Percentiles rank a stretch among this genome's conserved stretches.
Evolutionary conservation across 495 filamentous ascomycete species (phyloP).

Genomic region (Xylaria grammica): DNA sequence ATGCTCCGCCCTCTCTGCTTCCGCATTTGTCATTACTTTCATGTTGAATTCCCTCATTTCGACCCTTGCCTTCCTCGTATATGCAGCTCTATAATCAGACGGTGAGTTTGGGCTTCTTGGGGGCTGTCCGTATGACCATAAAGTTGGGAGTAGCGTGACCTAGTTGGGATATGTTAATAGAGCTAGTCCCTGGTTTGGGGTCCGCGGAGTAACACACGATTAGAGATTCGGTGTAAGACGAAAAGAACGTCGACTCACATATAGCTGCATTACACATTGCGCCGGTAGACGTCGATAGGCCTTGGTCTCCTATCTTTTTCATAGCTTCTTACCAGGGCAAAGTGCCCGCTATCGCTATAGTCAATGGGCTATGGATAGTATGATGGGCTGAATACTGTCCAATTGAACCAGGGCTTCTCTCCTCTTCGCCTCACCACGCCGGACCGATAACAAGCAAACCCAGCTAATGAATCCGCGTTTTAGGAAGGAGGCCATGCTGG

Average conservation of each 20-base stretch:
- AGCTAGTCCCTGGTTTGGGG: slow-evolving; percentile 12
- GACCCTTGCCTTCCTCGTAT: slow-evolving; percentile 4
- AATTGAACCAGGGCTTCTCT: no score
- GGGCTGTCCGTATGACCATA: not conserved
- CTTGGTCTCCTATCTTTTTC: not conserved
- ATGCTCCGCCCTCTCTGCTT: not conserved
- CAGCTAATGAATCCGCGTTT: slow-evolving; percentile 7
- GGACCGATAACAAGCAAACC: not conserved
- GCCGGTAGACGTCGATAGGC: not conserved
- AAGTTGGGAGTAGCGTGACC: not conserved
- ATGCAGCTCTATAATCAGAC: not conserved
- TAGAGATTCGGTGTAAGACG: not conserved
- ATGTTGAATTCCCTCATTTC: not conserved
- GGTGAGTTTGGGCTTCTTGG: slow-evolving; percentile 1
- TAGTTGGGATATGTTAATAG: not conserved
- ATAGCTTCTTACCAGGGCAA: not conserved
- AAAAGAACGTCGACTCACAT: not conserved
- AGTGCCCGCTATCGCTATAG: not conserved
- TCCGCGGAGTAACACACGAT: not conserved
- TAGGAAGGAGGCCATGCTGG: slow-evolving; percentile 61
- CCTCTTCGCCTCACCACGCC: not conserved
- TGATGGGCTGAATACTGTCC: no score
- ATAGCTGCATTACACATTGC: not conserved
- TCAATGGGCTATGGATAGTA: not conserved
- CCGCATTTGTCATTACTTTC: not conserved